These are phyloP conservation scores for Biscogniauxia sp. DNA, from an alignment of 2,329 filamentous ascomycete genomes.

Conservation along the genomic window DNA sequence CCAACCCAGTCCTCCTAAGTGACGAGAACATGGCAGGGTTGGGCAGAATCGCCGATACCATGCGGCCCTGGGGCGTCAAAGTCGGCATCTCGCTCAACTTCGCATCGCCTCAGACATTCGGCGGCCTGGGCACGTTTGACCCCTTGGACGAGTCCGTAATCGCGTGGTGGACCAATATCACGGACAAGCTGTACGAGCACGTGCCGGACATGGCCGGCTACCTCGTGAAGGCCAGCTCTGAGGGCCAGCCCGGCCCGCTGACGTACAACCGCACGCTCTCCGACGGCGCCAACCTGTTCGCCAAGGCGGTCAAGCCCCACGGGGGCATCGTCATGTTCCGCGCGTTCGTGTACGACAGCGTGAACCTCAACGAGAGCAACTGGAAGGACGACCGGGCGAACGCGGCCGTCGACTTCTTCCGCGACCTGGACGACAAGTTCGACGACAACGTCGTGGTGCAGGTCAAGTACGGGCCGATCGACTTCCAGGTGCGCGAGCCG, in stretches of 20 bases:
- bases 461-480: slow-evolving; percentile 72
- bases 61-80: slow-evolving; percentile 66
- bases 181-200: slow-evolving; percentile 54
- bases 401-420: slow-evolving; percentile 66
- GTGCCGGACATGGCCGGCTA: slow-evolving; percentile 69
- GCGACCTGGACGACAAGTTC: slow-evolving; percentile 61
- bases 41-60: slow-evolving; percentile 59
- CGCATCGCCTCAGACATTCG: slow-evolving; percentile 57
- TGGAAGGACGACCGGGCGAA: slow-evolving; percentile 70
- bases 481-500: slow-evolving; percentile 71
- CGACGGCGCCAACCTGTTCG: slow-evolving; percentile 68
- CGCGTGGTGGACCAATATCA: slow-evolving; percentile 61
- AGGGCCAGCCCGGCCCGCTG: slow-evolving; percentile 67
- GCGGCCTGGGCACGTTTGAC: slow-evolving; percentile 60
- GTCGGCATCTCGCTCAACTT: slow-evolving; percentile 68
- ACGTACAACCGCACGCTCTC: slow-evolving; percentile 69
- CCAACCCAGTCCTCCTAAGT: slow-evolving; percentile 57
- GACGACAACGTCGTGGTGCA: slow-evolving; percentile 70
- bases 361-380: slow-evolving; percentile 49
- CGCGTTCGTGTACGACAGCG: slow-evolving; percentile 67
- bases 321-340: slow-evolving; percentile 67
- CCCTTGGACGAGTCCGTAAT: slow-evolving; percentile 60
- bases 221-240: slow-evolving; percentile 69
- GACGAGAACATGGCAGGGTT: slow-evolving; percentile 59
- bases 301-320: slow-evolving; percentile 53